Evolutionary conservation across 306 rosid species (phyloP).

Genomic region (Canavalia gladiata): DNA sequence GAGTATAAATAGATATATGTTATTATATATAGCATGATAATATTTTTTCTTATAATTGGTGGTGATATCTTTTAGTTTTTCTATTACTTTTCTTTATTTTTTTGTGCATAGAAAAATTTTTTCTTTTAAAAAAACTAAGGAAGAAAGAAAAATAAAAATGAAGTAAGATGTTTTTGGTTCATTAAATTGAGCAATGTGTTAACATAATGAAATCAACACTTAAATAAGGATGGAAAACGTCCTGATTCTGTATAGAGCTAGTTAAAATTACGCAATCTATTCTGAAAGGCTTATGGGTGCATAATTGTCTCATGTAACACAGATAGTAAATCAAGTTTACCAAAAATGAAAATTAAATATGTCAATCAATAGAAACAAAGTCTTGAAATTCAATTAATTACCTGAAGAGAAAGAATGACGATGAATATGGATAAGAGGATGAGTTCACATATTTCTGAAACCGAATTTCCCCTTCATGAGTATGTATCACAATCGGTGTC

Average conservation of each 20-base stretch:
- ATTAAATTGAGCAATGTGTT: neutral
- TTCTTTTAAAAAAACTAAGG: too few relatives aligned
- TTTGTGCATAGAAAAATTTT: too few relatives aligned
- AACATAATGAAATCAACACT: neutral
- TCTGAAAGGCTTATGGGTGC: neutral
- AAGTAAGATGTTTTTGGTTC: too few relatives aligned
- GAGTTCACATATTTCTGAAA: neutral
- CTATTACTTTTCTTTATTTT: too few relatives aligned
- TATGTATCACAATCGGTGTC: neutral
- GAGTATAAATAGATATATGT: too few relatives aligned
- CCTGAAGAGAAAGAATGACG: neutral
- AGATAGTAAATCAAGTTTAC: neutral
- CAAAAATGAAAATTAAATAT: neutral
- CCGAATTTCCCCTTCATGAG: neutral
- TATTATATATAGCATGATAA: too few relatives aligned
- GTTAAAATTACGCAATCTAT: neutral
- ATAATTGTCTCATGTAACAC: neutral
- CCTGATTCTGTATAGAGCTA: too few relatives aligned
- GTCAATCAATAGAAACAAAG: neutral
- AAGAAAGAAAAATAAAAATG: too few relatives aligned
- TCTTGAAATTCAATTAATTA: neutral
- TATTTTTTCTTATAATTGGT: too few relatives aligned
- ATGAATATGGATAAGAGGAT: neutral
- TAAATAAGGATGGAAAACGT: too few relatives aligned
- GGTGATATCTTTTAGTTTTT: too few relatives aligned